Evolutionary conservation across 139 green algal species (phyloP), one percentile per base, ranked within the genome.

Genomic region (Haematococcus sp.): DNA sequence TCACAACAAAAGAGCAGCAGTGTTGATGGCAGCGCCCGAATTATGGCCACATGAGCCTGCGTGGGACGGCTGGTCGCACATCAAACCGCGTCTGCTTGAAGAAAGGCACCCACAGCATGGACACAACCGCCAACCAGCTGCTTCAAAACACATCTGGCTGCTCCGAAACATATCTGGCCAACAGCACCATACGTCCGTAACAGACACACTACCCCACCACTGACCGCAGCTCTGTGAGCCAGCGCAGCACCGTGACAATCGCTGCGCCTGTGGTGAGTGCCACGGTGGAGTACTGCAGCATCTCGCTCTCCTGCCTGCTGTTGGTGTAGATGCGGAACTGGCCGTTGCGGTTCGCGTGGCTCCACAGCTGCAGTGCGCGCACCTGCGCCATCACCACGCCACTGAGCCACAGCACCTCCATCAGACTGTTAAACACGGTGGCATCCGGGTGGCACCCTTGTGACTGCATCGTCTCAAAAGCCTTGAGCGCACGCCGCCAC

Each of bases 391-490:
- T 68, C 16, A 86, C 52, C 31, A 88, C 80, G 16, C 85, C 85
- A 67, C 79, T 86, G 61, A 76, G 64, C 85, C 85, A 90, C 71
- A 84, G 76, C 68, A 83, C 85, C 60, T 88, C 82, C 72, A 90
- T 77, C 61, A 90, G 77, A 22, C 70, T 79, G 71, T 90, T 87
- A 79, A 84, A 89, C 54, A 91, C 81, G 13, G 83, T 64, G 2
- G 76, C 74, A 68, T 91, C 86, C 2, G 86, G 86, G 63, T 86
- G 79, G 73, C 81, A 87, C 54, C 85, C 81, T 20, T 30, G 27
- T 70, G 70, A 63, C 79, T 91, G 84, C 91, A 94, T 93, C 51
- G 71, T 70, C 73, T 94, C 86, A 52, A 91, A 88, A 1, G 86
- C 83, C 55, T 84, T 77, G 51, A 91, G 84, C 20, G 82, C 84